These are phyloP conservation scores for Saccharomycopsis vini DNA, from an alignment of 805 yeast species.

Conservation along the genomic window DNA sequence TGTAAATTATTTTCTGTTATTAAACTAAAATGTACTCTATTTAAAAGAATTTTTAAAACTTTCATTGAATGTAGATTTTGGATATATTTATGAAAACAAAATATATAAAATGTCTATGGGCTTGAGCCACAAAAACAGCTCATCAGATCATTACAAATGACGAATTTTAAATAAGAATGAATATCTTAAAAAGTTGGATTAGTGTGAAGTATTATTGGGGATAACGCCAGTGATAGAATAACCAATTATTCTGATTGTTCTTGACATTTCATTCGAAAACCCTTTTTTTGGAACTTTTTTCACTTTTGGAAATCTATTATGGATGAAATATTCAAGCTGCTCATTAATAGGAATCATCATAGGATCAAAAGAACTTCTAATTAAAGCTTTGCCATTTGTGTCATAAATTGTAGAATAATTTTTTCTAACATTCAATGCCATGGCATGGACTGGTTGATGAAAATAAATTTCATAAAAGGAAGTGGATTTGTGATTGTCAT, in stretches of 20 bases:
- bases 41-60: too few relatives aligned
- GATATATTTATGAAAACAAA: neutral
- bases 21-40: too few relatives aligned
- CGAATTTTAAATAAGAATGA: too few relatives aligned
- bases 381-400: conserved; percentile 51
- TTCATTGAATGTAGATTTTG: too few relatives aligned
- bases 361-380: conserved; percentile 58
- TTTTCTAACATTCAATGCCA: conserved; percentile 4
- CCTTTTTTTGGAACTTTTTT: conserved; percentile 34
- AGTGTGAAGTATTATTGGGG: neutral
- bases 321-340: conserved; percentile 37
- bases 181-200: too few relatives aligned
- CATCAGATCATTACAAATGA: too few relatives aligned
- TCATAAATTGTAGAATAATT: conserved; percentile 32
- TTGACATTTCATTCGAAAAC: conserved; percentile 48
- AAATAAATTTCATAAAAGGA: conserved; percentile 4
- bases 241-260: conserved; percentile 28
- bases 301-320: conserved; percentile 38
- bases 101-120: neutral
- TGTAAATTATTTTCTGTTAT: too few relatives aligned
- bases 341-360: conserved; percentile 53
- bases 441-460: conserved; percentile 10
- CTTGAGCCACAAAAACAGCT: too few relatives aligned
- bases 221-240: neutral
- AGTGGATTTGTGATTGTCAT: too few relatives aligned